Evolutionary conservation across 345 rosid species (phyloP).

Genomic region (Pistacia atlantica): DNA sequence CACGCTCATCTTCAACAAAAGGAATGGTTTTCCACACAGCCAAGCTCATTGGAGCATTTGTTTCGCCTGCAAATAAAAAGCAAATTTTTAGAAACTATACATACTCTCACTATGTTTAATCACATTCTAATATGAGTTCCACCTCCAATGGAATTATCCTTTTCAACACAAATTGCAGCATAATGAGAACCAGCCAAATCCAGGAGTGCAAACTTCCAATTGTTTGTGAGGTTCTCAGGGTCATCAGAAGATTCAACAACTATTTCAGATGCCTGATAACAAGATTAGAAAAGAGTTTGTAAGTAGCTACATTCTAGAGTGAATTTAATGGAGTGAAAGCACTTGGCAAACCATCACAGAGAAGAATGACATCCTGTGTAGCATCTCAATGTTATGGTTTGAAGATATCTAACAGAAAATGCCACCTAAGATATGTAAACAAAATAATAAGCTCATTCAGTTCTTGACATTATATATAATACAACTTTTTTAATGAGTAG

Average conservation of each 20-base stretch:
- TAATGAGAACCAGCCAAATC: conserved; percentile 74
- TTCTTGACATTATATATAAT: not conserved
- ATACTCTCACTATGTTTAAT: not conserved
- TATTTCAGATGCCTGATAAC: conserved; percentile 44
- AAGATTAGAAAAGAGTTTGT: not conserved
- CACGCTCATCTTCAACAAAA: conserved; percentile 52
- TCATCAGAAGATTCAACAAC: conserved; percentile 45
- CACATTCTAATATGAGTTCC: conserved; percentile 1
- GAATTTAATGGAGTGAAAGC: not conserved
- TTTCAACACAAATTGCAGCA: conserved; percentile 54
- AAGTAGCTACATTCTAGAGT: not conserved
- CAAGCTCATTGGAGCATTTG: conserved; percentile 42
- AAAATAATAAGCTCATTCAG: not conserved
- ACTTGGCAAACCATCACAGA: not conserved
- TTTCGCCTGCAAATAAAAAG: conserved; percentile 27
- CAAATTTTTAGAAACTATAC: not conserved
- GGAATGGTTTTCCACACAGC: conserved; percentile 73
- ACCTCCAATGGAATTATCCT: conserved; percentile 28
- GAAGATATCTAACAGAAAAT: too few relatives aligned
- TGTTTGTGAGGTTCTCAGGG: conserved; percentile 29
- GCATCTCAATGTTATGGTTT: not conserved
- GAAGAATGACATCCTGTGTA: not conserved
- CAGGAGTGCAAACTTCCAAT: conserved; percentile 63
- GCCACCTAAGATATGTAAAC: not conserved
- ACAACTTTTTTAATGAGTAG: too few relatives aligned